Base-by-base conservation (phyloP, 768 basidiomycete species). In the Suillus weaverae region DNA sequence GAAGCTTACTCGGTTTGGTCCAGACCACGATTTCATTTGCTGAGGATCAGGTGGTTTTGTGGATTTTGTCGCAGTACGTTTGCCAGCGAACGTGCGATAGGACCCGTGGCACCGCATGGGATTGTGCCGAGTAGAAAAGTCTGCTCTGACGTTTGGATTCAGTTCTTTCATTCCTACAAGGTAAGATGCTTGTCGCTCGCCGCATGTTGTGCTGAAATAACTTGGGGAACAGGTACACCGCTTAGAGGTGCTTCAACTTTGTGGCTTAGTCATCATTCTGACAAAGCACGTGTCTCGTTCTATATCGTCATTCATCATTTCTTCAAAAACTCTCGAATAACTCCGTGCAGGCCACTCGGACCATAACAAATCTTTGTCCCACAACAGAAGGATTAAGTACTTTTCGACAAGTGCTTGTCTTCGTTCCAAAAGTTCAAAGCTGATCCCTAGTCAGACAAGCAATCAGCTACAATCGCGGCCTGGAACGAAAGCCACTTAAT, bases 261-360 rank as follows among this genome's bases (percentile, higher is more conserved):
- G 18, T 9, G 56, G 74, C 75, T 76, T 76, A 77, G 53, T 77
- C 76, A 76, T 74, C 74, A 67, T 63, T 70, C 18, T 53, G 32
- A 41, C 54, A 54, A 60, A 66, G 73, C 79, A 80, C 79, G 78
- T 79, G 78, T 73, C 67, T 68, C 26, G 54, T 64, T 64, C 64
- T 60, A 72, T 73, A 72, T 74, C 78, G 74, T 79, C 78, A 79
- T 74, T 74, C 76, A 72, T 79, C 78, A 79, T 74, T 66, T 57
- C 46, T 36, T 33, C 56, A 51, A 64, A 70, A 70, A 70, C 66
- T 61, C 69, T 68, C 11, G 39, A 8, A 30, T 16, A 18, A 32
- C 18, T 43, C 30, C 32, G 32, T 54, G 35, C 53, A 54, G 33
- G 53, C 35, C 53, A 35, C 26, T 26, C 26, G 26, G 26, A 26